A percentile compares a stretch with the other conserved stretches of the same genome.
Conservation (phyloP, 1,284 basidiomycete genomes). For the Cystobasidium pallidum region DNA sequence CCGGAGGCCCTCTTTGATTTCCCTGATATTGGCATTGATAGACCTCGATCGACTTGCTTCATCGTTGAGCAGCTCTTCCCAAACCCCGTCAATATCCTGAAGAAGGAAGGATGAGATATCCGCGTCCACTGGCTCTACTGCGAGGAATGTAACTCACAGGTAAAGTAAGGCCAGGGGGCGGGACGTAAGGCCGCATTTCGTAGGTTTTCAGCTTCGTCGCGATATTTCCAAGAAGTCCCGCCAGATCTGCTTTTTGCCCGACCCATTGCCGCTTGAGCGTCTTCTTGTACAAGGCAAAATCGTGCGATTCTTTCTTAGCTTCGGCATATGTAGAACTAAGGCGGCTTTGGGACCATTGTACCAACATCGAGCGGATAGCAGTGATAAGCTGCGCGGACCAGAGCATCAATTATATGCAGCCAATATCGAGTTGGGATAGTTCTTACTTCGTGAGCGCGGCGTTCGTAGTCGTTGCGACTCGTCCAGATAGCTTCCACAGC, state of each 20-base stretch:
- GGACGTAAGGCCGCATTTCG: constrained; percentile 77
- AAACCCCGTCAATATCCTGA: constrained; percentile 76
- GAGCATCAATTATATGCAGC: too few species aligned
- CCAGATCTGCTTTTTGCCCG: constrained; percentile 83
- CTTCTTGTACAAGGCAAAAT: constrained; percentile 81
- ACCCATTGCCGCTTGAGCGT: constrained; percentile 85
- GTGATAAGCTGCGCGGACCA: constrained; percentile 63
- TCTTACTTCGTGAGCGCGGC: constrained; percentile 72
- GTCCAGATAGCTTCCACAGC: constrained; percentile 87
- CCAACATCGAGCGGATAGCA: constrained; percentile 67
- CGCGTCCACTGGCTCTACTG: background rate
- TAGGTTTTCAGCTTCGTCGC: constrained; percentile 94
- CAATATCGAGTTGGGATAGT: too few species aligned
- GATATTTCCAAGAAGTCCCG: constrained; percentile 87
- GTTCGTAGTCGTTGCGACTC: constrained; percentile 89
- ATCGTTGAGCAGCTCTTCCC: constrained; percentile 71
- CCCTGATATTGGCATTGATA: constrained; percentile 88
- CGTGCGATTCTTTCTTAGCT: constrained; percentile 73
- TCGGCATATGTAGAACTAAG: constrained; percentile 77
- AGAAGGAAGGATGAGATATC: background rate
- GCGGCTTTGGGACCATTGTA: constrained; percentile 66
- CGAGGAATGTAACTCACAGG: constrained; percentile 58
- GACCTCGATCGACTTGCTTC: constrained; percentile 78
- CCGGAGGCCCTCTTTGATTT: constrained; percentile 85
- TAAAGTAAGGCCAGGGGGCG: constrained; percentile 70